These are phyloP conservation scores for Yamadazyma buinensis DNA, from an alignment of 1,139 yeast species.

Conservation along the genomic window DNA sequence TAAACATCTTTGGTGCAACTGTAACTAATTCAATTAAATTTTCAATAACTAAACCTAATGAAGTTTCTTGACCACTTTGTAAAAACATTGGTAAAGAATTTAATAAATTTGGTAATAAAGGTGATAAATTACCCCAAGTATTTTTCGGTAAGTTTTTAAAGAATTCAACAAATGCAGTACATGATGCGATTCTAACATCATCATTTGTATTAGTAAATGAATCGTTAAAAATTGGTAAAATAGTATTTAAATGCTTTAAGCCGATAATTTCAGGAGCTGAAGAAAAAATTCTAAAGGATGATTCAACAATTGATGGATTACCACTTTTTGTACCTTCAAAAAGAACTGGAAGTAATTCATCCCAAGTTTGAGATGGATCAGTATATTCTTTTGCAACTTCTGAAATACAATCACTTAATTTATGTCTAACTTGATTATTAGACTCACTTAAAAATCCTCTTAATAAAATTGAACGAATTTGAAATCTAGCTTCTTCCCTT, in stretches of 20 bases:
- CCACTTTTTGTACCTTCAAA: slow-evolving; percentile 61
- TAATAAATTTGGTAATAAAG: slow-evolving; percentile 75
- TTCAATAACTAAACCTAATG: slow-evolving; percentile 85
- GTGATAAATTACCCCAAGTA: slow-evolving; percentile 72
- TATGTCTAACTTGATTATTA: slow-evolving; percentile 76
- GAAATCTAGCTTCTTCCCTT: slow-evolving; percentile 53
- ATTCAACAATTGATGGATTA: slow-evolving; percentile 78
- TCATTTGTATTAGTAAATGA: slow-evolving; percentile 81
- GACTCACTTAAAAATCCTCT: slow-evolving; percentile 67
- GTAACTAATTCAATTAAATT: slow-evolving; percentile 86
- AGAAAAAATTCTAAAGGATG: slow-evolving; percentile 85
- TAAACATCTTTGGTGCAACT: slow-evolving; percentile 91
- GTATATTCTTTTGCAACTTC: slow-evolving; percentile 77
- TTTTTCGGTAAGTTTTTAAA: slow-evolving; percentile 78
- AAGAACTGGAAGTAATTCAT: slow-evolving; percentile 70
- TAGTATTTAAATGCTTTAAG: slow-evolving; percentile 49
- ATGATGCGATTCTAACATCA: slow-evolving; percentile 86
- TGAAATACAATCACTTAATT: slow-evolving; percentile 89
- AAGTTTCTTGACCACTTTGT: slow-evolving; percentile 71
- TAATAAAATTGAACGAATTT: slow-evolving; percentile 63
- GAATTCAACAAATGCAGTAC: slow-evolving; percentile 87
- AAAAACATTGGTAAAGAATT: slow-evolving; percentile 85
- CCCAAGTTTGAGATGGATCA: slow-evolving; percentile 59
- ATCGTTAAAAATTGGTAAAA: slow-evolving; percentile 65
- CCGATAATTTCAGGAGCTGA: slow-evolving; percentile 79